These are phyloP conservation scores for Rhizophagus sp. DNA, from an alignment of 192 early-diverging fungal species.

Conservation along the genomic window DNA sequence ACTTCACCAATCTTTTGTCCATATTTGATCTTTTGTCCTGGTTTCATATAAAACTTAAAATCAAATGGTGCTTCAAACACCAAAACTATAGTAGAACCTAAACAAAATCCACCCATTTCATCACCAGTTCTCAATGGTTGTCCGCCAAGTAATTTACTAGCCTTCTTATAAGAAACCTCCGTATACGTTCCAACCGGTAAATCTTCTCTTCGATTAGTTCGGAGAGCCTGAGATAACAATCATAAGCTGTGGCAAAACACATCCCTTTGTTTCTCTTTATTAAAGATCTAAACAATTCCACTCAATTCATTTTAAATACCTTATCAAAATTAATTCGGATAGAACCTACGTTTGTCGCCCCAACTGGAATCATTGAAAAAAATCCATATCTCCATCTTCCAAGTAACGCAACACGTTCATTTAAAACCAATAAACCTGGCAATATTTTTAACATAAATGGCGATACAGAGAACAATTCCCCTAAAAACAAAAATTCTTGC, in stretches of 20 bases:
- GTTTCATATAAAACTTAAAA: conserved; percentile 75
- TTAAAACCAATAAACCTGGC: conserved; percentile 91
- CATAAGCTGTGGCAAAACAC: not conserved
- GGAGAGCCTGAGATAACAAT: conserved; percentile 45
- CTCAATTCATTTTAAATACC: conserved; percentile 36
- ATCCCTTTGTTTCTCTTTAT: not conserved
- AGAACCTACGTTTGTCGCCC: conserved; percentile 97
- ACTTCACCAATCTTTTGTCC: conserved; percentile 74
- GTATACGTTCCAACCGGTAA: conserved; percentile 70
- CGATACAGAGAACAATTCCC: conserved; percentile 94
- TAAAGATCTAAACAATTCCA: not conserved
- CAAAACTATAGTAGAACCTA: conserved; percentile 94
- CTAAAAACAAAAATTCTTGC: conserved; percentile 36
- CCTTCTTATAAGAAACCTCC: conserved; percentile 69
- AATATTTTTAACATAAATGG: conserved; percentile 85
- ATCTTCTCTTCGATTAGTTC: conserved; percentile 66
- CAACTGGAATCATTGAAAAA: conserved; percentile 96
- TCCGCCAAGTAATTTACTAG: conserved; percentile 61
- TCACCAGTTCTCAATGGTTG: conserved; percentile 75
- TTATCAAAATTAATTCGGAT: conserved; percentile 95
- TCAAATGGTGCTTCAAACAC: conserved; percentile 92
- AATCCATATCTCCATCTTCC: conserved; percentile 94
- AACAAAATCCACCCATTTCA: conserved; percentile 93
- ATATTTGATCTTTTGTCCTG: conserved; percentile 77
- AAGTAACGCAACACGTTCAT: conserved; percentile 92